Evolutionary conservation across 192 early-diverging fungal species (phyloP).

Genomic region (Entomortierella beljakovae): DNA sequence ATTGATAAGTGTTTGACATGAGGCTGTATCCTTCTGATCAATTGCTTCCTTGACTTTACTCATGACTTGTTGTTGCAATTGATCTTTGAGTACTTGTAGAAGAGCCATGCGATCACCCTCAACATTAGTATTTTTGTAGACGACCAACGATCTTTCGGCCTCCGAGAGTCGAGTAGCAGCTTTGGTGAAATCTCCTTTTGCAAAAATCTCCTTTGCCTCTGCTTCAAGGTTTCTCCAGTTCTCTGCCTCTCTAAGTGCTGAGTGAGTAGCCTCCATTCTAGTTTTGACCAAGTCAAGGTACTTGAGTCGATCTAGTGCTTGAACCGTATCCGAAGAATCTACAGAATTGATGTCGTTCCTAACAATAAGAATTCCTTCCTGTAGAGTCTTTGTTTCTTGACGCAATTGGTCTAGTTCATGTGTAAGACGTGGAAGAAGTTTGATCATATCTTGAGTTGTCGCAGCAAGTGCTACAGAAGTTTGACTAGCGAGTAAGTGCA

Average conservation of each 20-base stretch:
- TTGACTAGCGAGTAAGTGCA: slow-evolving; percentile 69
- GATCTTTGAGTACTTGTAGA: slow-evolving; percentile 66
- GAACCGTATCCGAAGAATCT: slow-evolving; percentile 49
- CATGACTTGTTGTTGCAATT: slow-evolving; percentile 66
- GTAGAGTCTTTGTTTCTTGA: slow-evolving; percentile 61
- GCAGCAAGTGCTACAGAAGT: slow-evolving; percentile 64
- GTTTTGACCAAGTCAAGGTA: slow-evolving; percentile 73
- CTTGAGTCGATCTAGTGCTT: slow-evolving; percentile 70
- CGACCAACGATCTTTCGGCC: slow-evolving; percentile 68
- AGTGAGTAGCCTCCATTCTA: slow-evolving; percentile 73
- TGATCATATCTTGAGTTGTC: slow-evolving; percentile 66
- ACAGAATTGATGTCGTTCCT: slow-evolving; percentile 58
- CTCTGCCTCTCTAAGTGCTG: slow-evolving; percentile 77
- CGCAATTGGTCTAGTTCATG: slow-evolving; percentile 71
- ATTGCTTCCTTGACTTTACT: slow-evolving; percentile 65
- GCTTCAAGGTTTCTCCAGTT: slow-evolving; percentile 81
- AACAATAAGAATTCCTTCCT: slow-evolving; percentile 58
- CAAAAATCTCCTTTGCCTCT: slow-evolving; percentile 75
- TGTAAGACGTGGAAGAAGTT: slow-evolving; percentile 69
- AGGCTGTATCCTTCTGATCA: slow-evolving; percentile 66
- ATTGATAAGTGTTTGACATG: slow-evolving; percentile 61
- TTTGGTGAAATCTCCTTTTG: slow-evolving; percentile 67
- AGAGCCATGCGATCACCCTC: slow-evolving; percentile 71
- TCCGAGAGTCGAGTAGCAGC: slow-evolving; percentile 71
- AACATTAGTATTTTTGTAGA: slow-evolving; percentile 75